phyloP scores from a whole-genome alignment of 176 grass and related monocot species.

The Pontederia paniculata region DNA sequence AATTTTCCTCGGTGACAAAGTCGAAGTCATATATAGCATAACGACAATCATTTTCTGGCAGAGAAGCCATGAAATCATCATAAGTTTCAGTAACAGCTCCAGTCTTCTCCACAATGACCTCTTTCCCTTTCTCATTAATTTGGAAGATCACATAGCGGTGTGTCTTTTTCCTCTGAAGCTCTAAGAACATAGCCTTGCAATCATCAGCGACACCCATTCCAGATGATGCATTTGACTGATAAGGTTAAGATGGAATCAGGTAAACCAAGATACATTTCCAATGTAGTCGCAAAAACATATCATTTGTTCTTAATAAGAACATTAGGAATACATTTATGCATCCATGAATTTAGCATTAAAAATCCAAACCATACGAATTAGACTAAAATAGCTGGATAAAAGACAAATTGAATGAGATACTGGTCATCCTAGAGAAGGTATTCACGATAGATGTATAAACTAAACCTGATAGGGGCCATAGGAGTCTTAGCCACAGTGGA shows the following conservation, averaged over 20 bases:
- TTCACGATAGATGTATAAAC: no score
- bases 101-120: slow-evolving; percentile 84
- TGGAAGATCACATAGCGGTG: slow-evolving; percentile 95
- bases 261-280: not conserved
- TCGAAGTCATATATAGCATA: slow-evolving; percentile 95
- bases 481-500: no score
- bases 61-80: slow-evolving; percentile 83
- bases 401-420: no score
- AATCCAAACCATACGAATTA: no score
- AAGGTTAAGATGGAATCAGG: not conserved
- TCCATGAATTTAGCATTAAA: no score
- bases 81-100: slow-evolving; percentile 85
- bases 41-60: slow-evolving; percentile 95
- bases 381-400: no score
- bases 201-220: slow-evolving; percentile 72
- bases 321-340: no score
- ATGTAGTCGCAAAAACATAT: not conserved
- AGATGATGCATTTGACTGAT: slow-evolving; percentile 75
- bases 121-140: slow-evolving; percentile 79
- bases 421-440: no score
- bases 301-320: not conserved
- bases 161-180: slow-evolving; percentile 76
- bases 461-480: no score
- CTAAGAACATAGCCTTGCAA: slow-evolving; percentile 52
- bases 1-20: slow-evolving; percentile 91